Evolutionary conservation across 148 eudicot genomes (phyloP).

Genomic region (Cornus kousa): DNA sequence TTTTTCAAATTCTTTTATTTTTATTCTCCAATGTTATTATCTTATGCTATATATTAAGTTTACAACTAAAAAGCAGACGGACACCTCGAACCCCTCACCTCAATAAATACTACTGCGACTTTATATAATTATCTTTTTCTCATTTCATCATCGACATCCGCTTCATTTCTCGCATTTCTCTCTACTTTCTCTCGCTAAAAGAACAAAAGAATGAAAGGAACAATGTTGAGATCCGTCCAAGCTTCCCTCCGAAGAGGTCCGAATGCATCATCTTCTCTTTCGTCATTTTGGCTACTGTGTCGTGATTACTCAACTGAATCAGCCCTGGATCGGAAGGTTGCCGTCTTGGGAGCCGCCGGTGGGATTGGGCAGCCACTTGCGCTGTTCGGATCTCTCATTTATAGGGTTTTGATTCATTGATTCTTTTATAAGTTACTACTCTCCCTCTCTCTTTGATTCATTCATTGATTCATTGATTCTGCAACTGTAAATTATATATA

Average conservation of each 20-base stretch:
- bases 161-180: not conserved
- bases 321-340: constrained; percentile 71
- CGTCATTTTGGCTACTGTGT: constrained; percentile 16
- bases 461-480: no score
- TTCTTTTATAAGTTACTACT: not conserved
- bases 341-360: constrained; percentile 84
- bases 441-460: no score
- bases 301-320: constrained; percentile 58
- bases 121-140: no score
- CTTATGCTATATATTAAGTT: no score
- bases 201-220: constrained; percentile 8
- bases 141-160: not conserved
- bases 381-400: not conserved
- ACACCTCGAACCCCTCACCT: no score
- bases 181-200: constrained; percentile 10
- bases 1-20: no score
- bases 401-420: not conserved
- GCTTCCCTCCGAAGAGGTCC: constrained; percentile 29
- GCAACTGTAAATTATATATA: no score
- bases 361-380: constrained; percentile 93
- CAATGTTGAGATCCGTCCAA: constrained; percentile 41
- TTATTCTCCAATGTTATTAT: no score
- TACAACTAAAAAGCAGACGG: no score
- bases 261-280: constrained; percentile 8
- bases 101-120: no score